Evolutionary conservation across 2,329 filamentous ascomycete species (phyloP), one percentile per base, ranked within the genome.

Genomic region (Cercospora zeae-maydis): DNA sequence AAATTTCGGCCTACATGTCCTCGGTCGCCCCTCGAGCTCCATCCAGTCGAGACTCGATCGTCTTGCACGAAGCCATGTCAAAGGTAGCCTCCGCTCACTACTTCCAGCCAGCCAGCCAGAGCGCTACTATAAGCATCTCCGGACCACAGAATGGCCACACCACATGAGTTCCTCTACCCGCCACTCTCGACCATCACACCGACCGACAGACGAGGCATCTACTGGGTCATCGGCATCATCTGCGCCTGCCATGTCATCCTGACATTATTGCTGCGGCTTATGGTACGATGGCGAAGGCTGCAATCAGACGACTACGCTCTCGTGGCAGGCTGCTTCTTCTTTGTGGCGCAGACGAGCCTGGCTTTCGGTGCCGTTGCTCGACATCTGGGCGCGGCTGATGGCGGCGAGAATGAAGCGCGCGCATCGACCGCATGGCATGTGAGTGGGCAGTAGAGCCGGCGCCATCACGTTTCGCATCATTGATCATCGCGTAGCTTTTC

Each of bases 241-340:
- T 63, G 58, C 36, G 36, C 63, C 16, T 54, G 54, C 14, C 63
- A 63, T 33, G 59, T 66, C 11, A 51, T 55, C 39, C 54, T 66
- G 45, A 66, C 64, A 3, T 45, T 66, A 21, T 54, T 59, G 1
- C 34, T 63, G 13, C 52, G 64, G 42, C 45, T 63, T 13, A 59
- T 62, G 51, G 64, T 66, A 6, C 61, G 64, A 16, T 66, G 64
- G 64, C 58, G 61, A 30, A 57, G 64, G 56, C 62, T 61, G 9
- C 64, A 63, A 13, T 33, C 47, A 4, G 64, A 66, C 27, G 64
- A 66, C 49, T 63, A 63, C 45, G 61, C 64, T 14, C 36, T 66
- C 21, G 16, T 59, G 1, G 54, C 45, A 13, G 61, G 61, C 10
- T 66, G 64, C 51, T 11, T 61, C 21, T 39, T 66, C 57, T 59